Percentiles rank a stretch among this genome's conserved stretches.
phyloP scores from a whole-genome alignment of 1,139 yeast genomes.

The Yamadazyma mexicana region DNA sequence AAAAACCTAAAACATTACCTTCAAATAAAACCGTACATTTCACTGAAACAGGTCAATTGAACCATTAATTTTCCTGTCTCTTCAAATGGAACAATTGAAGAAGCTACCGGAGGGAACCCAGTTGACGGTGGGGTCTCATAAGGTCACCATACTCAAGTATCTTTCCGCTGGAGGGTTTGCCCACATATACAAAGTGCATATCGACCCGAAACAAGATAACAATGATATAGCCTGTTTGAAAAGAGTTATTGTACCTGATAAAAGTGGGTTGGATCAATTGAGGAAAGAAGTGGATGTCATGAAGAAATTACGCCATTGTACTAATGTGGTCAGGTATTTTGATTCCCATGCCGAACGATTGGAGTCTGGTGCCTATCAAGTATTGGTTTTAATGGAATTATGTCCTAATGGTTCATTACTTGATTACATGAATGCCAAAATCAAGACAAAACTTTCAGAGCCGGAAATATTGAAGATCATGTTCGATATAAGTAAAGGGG shows the following conservation, averaged over 20 bases:
- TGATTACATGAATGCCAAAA: conserved; percentile 71
- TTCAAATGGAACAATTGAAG: conserved; percentile 26
- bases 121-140: conserved; percentile 46
- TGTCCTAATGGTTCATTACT: conserved; percentile 72
- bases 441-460: conserved; percentile 63
- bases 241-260: conserved; percentile 72
- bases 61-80: not conserved
- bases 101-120: conserved; percentile 42
- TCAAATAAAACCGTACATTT: not conserved
- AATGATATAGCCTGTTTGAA: conserved; percentile 62
- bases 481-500: conserved; percentile 65
- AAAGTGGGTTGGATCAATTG: conserved; percentile 60
- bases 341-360: conserved; percentile 78
- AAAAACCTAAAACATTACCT: not conserved
- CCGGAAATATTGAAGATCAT: conserved; percentile 64
- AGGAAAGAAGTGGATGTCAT: conserved; percentile 80
- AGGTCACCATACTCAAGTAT: conserved; percentile 35
- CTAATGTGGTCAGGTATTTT: conserved; percentile 63
- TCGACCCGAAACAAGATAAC: conserved; percentile 40
- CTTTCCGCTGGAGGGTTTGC: conserved; percentile 54
- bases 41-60: not conserved
- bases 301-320: conserved; percentile 60
- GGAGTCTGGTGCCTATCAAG: conserved; percentile 61
- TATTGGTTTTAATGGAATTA: conserved; percentile 73
- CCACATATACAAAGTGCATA: conserved; percentile 58